Evolutionary conservation across 495 filamentous ascomycete genomes (phyloP).

Genomic region (Sabuloglossum arenarium): DNA sequence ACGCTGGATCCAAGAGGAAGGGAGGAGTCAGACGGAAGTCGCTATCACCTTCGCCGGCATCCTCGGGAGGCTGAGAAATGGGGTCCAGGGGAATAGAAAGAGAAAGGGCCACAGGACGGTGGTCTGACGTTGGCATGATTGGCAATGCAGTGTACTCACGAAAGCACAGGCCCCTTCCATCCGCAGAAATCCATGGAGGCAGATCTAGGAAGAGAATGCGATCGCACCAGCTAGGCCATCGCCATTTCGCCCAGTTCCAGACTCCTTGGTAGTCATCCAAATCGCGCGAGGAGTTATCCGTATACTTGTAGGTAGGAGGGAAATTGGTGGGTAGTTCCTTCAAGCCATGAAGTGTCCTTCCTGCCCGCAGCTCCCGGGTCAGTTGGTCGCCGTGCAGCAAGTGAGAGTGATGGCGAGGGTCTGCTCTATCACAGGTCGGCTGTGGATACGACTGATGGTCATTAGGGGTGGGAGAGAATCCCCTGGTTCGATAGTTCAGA

Average conservation of each 20-base stretch:
- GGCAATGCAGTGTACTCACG: slow-evolving; percentile 52
- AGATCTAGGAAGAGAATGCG: slow-evolving; percentile 61
- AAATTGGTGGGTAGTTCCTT: slow-evolving; percentile 55
- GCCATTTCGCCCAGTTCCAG: slow-evolving; percentile 58
- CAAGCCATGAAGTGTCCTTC: slow-evolving; percentile 53
- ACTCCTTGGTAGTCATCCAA: slow-evolving; percentile 14
- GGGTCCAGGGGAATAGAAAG: slow-evolving; percentile 31
- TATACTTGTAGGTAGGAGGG: slow-evolving; percentile 83
- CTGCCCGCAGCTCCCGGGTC: slow-evolving; percentile 37
- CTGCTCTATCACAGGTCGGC: slow-evolving; percentile 25
- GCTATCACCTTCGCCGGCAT: slow-evolving; percentile 7
- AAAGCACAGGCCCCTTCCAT: slow-evolving; percentile 21
- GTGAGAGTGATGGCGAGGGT: slow-evolving; percentile 31
- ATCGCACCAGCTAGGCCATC: slow-evolving; percentile 91
- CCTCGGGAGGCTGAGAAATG: slow-evolving; percentile 8
- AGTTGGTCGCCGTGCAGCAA: slow-evolving; percentile 63
- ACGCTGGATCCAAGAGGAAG: slow-evolving; percentile 31
- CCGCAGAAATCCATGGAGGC: slow-evolving; percentile 23
- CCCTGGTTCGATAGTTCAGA: slow-evolving; percentile 77
- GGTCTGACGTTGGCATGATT: slow-evolving; percentile 57
- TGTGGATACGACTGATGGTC: slow-evolving; percentile 39
- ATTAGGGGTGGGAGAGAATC: slow-evolving; percentile 29
- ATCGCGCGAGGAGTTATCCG: slow-evolving; percentile 7
- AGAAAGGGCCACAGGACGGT: slow-evolving; percentile 57
- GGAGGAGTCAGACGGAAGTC: slow-evolving; percentile 22